A percentile compares a stretch with the other conserved stretches of the same genome.
phyloP scores from a whole-genome alignment of 1,139 yeast genomes.

The Kodamaea sp. region DNA sequence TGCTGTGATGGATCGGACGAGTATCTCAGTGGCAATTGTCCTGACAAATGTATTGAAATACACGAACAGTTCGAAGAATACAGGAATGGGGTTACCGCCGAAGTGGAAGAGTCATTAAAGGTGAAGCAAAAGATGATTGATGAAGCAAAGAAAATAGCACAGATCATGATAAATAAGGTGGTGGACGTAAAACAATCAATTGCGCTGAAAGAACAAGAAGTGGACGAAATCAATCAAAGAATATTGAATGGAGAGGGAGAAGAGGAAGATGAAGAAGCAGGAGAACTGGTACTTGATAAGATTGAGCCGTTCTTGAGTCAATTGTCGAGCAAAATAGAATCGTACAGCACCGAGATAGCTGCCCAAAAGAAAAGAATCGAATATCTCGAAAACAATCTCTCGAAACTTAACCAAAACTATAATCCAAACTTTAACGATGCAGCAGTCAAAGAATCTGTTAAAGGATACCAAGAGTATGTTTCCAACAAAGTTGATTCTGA shows the following conservation, averaged over 20 bases:
- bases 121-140: conserved; percentile 19
- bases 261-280: conserved; percentile 14
- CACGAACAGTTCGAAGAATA: conserved; percentile 30
- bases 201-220: conserved; percentile 24
- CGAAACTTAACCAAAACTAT: conserved; percentile 54
- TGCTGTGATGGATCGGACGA: conserved; percentile 99
- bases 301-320: conserved; percentile 20
- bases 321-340: conserved; percentile 6
- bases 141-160: conserved; percentile 9
- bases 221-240: conserved; percentile 12
- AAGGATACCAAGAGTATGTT: conserved; percentile 56
- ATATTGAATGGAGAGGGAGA: conserved; percentile 11
- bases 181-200: conserved; percentile 27
- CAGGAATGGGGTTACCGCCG: conserved; percentile 15
- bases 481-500: conserved; percentile 33
- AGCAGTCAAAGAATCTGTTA: conserved; percentile 77
- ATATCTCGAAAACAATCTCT: conserved; percentile 46
- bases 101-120: conserved; percentile 24
- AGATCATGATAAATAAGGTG: conserved; percentile 24
- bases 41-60: conserved; percentile 57
- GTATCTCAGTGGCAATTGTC: conserved; percentile 46
- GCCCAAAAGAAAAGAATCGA: conserved; percentile 19
- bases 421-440: conserved; percentile 91
- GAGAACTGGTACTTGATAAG: conserved; percentile 19
- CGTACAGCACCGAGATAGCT: conserved; percentile 19